phyloP scores from a whole-genome alignment of 768 basidiomycete genomes.

The Pholiota microspora region DNA sequence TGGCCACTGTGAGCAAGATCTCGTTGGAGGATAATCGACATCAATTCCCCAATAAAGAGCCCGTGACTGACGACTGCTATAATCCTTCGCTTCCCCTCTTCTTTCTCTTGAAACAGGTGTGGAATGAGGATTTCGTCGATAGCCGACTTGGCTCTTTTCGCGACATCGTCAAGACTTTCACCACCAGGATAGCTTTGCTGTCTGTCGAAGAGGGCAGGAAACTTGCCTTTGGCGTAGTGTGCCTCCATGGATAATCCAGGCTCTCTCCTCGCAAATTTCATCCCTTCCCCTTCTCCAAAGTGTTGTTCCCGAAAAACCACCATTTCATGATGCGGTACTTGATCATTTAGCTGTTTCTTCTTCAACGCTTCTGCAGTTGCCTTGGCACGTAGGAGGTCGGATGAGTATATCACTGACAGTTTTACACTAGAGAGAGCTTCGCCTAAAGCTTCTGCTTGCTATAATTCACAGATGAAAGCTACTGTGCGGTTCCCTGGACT shows the following conservation, averaged over 20 bases:
- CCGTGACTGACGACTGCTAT: constrained; percentile 78
- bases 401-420: constrained; percentile 62
- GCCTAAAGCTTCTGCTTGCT: constrained; percentile 67
- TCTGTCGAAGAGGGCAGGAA: constrained; percentile 45
- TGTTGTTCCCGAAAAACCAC: constrained; percentile 62
- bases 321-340: constrained; percentile 45
- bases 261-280: constrained; percentile 38
- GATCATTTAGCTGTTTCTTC: constrained; percentile 43
- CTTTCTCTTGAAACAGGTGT: constrained; percentile 44
- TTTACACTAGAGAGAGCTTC: constrained; percentile 43
- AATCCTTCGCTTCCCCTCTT: constrained; percentile 34
- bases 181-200: constrained; percentile 62
- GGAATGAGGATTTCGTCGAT: constrained; percentile 55
- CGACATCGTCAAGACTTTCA: constrained; percentile 69
- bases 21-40: constrained; percentile 48
- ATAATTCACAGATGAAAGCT: neutral
- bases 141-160: constrained; percentile 47
- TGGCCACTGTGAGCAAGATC: constrained; percentile 20
- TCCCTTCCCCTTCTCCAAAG: constrained; percentile 72
- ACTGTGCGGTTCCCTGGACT: constrained; percentile 11
- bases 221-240: constrained; percentile 52
- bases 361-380: constrained; percentile 59
- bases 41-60: constrained; percentile 59
- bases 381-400: constrained; percentile 62
- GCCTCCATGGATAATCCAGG: constrained; percentile 38